Evolutionary conservation across 139 green algal species (phyloP).

Genomic region (Raphidocelis subcapitata): DNA sequence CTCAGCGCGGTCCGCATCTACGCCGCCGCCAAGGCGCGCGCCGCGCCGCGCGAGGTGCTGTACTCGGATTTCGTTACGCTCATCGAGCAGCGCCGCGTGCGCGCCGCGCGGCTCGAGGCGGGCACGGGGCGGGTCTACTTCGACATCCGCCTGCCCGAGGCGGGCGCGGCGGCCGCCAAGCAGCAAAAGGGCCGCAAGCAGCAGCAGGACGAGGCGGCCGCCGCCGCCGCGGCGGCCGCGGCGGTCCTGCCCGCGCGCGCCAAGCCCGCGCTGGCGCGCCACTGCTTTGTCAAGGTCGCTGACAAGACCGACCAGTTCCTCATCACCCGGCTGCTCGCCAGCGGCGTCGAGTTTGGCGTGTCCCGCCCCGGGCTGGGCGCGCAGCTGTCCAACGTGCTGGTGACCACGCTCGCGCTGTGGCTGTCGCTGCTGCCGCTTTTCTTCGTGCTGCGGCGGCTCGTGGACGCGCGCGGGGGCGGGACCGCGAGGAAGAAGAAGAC

Average conservation of each 20-base stretch:
- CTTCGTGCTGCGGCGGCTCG: conserved; percentile 61
- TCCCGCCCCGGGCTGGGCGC: conserved; percentile 4
- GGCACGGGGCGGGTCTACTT: conserved; percentile 65
- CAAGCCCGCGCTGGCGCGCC: not conserved
- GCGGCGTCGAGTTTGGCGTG: conserved; percentile 31
- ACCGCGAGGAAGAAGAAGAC: conserved; percentile 25
- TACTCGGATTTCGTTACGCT: conserved; percentile 81
- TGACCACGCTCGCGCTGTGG: conserved; percentile 71
- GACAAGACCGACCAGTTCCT: conserved; percentile 48
- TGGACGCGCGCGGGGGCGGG: conserved; percentile 13
- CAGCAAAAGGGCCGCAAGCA: conserved; percentile 12
- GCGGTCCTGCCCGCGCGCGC: not conserved
- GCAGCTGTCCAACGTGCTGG: conserved; percentile 38
- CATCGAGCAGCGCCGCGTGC: conserved; percentile 58
- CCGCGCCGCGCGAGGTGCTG: conserved; percentile 31
- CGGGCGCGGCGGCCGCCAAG: not conserved
- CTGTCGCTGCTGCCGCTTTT: conserved; percentile 83
- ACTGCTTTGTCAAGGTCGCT: conserved; percentile 43
- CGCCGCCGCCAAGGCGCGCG: not conserved
- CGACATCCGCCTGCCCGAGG: conserved; percentile 35
- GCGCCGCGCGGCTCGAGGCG: conserved; percentile 65
- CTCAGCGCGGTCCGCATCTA: conserved; percentile 9
- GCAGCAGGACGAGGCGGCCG: conserved; percentile 8
- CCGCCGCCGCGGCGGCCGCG: conserved; percentile 1
- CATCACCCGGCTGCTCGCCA: conserved; percentile 31